phyloP scores from a whole-genome alignment of 2,329 filamentous ascomycete genomes.

The Dichotomopilus funicola region DNA sequence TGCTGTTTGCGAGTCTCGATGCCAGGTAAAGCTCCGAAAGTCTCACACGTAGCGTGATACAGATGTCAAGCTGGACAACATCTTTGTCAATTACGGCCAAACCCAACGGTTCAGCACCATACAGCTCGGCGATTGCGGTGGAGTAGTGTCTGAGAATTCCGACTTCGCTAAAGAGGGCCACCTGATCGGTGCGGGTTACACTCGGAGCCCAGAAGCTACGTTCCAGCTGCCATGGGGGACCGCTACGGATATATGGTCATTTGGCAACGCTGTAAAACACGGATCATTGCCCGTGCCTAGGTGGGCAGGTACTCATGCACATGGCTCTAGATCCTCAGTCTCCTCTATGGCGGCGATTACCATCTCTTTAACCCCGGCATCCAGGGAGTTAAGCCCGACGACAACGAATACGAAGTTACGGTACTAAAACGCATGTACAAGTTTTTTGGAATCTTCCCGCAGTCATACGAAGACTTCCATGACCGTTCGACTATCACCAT shows the following conservation, averaged over 20 bases:
- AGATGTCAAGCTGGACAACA: slow-evolving; percentile 26
- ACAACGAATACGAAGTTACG: slow-evolving; percentile 22
- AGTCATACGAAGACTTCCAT: slow-evolving; percentile 16
- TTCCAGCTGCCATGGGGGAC: slow-evolving; percentile 23
- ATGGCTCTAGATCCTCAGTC: slow-evolving; percentile 19
- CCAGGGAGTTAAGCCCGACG: slow-evolving; percentile 16
- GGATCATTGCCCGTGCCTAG: not conserved
- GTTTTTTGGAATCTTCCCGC: slow-evolving; percentile 23
- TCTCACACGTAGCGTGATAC: not conserved
- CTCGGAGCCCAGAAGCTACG: slow-evolving; percentile 23
- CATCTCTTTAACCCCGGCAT: slow-evolving; percentile 24
- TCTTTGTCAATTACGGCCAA: slow-evolving; percentile 22
- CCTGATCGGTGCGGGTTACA: slow-evolving; percentile 22
- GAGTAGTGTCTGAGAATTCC: slow-evolving; percentile 20
- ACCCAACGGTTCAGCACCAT: slow-evolving; percentile 22
- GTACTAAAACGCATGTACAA: slow-evolving; percentile 24
- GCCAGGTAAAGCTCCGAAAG: not conserved
- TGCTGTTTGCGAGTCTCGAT: not conserved
- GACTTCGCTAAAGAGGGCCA: slow-evolving; percentile 21
- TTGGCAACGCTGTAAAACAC: slow-evolving; percentile 18
- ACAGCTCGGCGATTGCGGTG: slow-evolving; percentile 26
- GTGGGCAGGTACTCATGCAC: not conserved
- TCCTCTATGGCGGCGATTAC: slow-evolving; percentile 23
- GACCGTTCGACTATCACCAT: slow-evolving; percentile 16
- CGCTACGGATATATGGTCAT: slow-evolving; percentile 26